Evolutionary conservation across 2,329 filamentous ascomycete genomes (phyloP).

Genomic region (Gremmenia infestans): DNA sequence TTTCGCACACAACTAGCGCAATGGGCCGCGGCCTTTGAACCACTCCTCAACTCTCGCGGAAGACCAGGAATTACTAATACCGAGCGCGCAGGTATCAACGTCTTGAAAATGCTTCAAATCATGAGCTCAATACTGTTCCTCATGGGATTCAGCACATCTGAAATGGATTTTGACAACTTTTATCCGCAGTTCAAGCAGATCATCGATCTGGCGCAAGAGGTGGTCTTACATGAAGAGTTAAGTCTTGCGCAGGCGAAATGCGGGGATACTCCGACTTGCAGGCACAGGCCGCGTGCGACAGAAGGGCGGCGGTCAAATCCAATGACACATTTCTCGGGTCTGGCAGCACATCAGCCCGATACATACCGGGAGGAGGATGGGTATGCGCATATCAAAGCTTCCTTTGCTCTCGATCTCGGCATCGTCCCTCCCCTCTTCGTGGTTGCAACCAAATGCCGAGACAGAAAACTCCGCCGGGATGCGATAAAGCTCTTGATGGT

Average conservation of each 20-base stretch:
- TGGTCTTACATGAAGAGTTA: constrained; percentile 39
- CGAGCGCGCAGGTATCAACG: constrained; percentile 54
- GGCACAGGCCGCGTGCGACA: constrained; percentile 16
- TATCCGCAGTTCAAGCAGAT: constrained; percentile 48
- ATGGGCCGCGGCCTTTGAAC: constrained; percentile 54
- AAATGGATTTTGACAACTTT: constrained; percentile 54
- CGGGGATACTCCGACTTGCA: constrained; percentile 9
- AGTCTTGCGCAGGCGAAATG: constrained; percentile 20
- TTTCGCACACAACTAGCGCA: constrained; percentile 47
- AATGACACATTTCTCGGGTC: constrained; percentile 11
- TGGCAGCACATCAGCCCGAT: constrained; percentile 10
- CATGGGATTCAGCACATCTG: constrained; percentile 55
- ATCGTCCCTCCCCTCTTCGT: constrained; percentile 30
- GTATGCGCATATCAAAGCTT: constrained; percentile 38
- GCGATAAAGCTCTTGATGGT: constrained; percentile 23
- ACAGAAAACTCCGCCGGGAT: constrained; percentile 23
- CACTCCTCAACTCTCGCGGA: constrained; percentile 44
- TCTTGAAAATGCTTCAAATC: constrained; percentile 58
- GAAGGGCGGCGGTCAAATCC: background rate
- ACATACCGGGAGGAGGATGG: constrained; percentile 9
- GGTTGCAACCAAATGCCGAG: constrained; percentile 27
- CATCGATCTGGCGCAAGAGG: constrained; percentile 52
- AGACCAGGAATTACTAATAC: constrained; percentile 43
- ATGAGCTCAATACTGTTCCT: constrained; percentile 53
- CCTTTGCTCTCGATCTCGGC: constrained; percentile 27